Percentiles rank a stretch among this genome's conserved stretches.
These are phyloP conservation scores for Rhizopogon salebrosus DNA, from an alignment of 768 basidiomycete species.

Conservation along the genomic window DNA sequence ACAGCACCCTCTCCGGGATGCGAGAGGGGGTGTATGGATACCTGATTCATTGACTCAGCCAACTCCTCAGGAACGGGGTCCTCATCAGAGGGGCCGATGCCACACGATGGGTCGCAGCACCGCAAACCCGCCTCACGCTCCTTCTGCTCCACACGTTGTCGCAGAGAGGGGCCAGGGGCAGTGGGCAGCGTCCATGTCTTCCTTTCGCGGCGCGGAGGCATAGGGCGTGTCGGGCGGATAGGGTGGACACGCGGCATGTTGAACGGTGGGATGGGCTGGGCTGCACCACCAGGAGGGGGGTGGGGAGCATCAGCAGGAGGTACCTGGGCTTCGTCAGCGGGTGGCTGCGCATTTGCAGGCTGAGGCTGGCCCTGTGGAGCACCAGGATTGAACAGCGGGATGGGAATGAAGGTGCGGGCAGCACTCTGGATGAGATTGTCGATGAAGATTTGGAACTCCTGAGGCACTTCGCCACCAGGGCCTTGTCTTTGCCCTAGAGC, in stretches of 20 bases:
- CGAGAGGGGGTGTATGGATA: constrained; percentile 15
- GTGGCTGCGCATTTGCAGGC: constrained; percentile 5
- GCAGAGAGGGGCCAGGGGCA: constrained; percentile 64
- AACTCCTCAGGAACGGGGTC: constrained; percentile 43
- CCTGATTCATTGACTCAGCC: constrained; percentile 14
- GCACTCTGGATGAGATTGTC: background rate
- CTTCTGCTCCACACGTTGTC: constrained; percentile 66
- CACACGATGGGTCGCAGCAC: constrained; percentile 70
- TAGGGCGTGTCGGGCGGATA: constrained; percentile 17
- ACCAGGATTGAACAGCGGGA: background rate
- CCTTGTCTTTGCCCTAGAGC: background rate
- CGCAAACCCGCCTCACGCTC: constrained; percentile 71
- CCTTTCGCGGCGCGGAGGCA: constrained; percentile 30
- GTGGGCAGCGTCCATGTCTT: constrained; percentile 56
- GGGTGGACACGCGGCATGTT: constrained; percentile 7
- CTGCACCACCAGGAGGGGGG: background rate
- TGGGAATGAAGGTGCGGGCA: background rate
- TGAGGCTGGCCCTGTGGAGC: constrained; percentile 7
- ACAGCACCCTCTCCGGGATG: constrained; percentile 24
- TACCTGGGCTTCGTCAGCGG: constrained; percentile 7
- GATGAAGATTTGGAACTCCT: background rate
- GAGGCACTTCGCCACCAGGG: background rate
- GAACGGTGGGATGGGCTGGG: constrained; percentile 1
- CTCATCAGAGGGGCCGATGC: constrained; percentile 70
- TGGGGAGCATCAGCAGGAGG: constrained; percentile 8